Percentiles rank a stretch among this genome's conserved stretches.
Conservation (phyloP, 1,284 basidiomycete genomes). For the Microbotryum intermedium region DNA sequence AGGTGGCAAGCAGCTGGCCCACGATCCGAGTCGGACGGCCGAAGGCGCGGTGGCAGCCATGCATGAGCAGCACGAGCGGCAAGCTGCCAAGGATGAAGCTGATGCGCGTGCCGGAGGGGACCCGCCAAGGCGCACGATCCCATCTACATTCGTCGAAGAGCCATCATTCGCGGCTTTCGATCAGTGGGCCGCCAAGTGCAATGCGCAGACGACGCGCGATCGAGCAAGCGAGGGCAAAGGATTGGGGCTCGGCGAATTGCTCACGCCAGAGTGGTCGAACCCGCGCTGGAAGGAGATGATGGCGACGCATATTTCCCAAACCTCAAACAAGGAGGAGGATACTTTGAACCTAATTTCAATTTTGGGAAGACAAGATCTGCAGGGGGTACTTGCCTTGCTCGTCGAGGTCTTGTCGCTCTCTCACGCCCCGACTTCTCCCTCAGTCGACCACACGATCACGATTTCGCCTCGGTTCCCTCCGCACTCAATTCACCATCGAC, state of each 20-base stretch:
- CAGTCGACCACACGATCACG: constrained; percentile 2
- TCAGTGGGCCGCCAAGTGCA: not conserved
- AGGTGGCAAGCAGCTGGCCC: constrained; percentile 5
- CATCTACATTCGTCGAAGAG: not conserved
- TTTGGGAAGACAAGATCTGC: not conserved
- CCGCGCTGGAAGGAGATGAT: constrained; percentile 4
- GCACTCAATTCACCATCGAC: not conserved
- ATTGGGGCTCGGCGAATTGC: not conserved
- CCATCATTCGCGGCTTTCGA: not conserved
- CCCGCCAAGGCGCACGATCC: not conserved
- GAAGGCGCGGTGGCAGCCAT: constrained; percentile 14
- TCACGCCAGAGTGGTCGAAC: constrained; percentile 12
- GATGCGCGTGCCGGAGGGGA: not conserved
- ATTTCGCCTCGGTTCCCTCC: not conserved
- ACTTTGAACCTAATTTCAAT: constrained; percentile 5
- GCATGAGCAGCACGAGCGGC: constrained; percentile 6
- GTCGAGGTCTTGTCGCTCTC: constrained; percentile 1
- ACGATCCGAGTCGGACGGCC: constrained; percentile 12
- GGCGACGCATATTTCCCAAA: not conserved
- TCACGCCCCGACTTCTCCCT: not conserved
- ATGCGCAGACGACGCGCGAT: not conserved
- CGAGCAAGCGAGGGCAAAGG: not conserved
- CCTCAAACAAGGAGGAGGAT: not conserved
- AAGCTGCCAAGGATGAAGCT: not conserved
- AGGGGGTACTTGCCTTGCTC: constrained; percentile 8